Conservation (phyloP, 192 early-diverging fungal genomes). For the Jimgerdemannia lactiflua region DNA sequence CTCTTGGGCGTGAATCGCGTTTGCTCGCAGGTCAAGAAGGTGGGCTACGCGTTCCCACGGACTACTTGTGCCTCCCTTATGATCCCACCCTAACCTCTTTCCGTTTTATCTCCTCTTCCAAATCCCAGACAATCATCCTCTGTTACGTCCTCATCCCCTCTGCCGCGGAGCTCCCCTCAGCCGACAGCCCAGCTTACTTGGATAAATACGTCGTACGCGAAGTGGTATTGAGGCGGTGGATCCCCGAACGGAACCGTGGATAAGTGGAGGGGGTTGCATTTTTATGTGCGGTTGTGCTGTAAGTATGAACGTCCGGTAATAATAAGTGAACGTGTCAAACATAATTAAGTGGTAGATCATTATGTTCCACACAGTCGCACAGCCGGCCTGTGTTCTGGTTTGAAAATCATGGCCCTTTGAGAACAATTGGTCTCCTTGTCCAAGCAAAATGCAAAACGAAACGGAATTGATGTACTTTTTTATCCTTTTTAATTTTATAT, state of each 20-base stretch:
- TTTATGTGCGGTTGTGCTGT: no score
- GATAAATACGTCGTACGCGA: constrained; percentile 8
- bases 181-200: neutral
- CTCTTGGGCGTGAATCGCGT: constrained; percentile 49
- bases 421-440: no score
- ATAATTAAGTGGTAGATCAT: no score
- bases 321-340: no score
- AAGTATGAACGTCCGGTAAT: no score
- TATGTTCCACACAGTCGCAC: no score
- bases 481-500: no score
- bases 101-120: neutral
- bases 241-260: constrained; percentile 22
- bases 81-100: neutral
- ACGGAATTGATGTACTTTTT: no score
- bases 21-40: constrained; percentile 57
- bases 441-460: no score
- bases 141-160: constrained; percentile 18
- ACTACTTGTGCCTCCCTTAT: no score
- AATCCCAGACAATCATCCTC: constrained; percentile 7
- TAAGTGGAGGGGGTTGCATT: neutral
- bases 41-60: constrained; percentile 3
- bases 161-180: neutral
- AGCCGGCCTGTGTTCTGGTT: no score
- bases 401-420: no score
- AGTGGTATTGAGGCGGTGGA: constrained; percentile 25